phyloP scores from a whole-genome alignment of 1,284 basidiomycete species.

The Coriolopsis trogii region DNA sequence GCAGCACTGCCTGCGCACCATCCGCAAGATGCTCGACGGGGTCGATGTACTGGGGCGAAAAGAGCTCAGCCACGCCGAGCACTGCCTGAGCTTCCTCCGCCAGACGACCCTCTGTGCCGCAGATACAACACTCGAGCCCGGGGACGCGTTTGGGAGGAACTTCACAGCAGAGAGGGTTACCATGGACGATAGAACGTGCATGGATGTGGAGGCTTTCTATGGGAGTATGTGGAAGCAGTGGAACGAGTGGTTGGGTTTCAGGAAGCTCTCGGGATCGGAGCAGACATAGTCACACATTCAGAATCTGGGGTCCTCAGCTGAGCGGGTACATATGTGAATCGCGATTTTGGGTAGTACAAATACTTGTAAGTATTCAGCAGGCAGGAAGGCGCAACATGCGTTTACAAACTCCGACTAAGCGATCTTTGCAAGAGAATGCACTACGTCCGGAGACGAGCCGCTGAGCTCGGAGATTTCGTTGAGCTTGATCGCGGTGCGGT shows the following conservation, averaged over 20 bases:
- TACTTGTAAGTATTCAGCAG: too few species aligned
- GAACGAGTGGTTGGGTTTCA: slow-evolving; percentile 1
- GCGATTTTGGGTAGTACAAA: too few species aligned
- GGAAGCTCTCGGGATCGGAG: not conserved
- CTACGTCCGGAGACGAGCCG: too few species aligned
- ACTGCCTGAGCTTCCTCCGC: slow-evolving; percentile 25
- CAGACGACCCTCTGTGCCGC: slow-evolving; percentile 41
- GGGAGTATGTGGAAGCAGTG: slow-evolving; percentile 3
- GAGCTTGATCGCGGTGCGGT: too few species aligned
- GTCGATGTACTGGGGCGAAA: slow-evolving; percentile 2
- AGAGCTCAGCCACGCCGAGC: slow-evolving; percentile 15
- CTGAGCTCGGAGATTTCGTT: too few species aligned
- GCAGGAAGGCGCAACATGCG: too few species aligned
- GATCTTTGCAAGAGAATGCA: too few species aligned
- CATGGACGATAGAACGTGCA: not conserved
- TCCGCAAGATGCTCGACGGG: slow-evolving; percentile 15
- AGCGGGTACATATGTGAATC: not conserved
- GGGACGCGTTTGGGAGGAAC: slow-evolving; percentile 22
- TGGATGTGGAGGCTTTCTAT: slow-evolving; percentile 8
- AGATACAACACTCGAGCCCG: slow-evolving; percentile 41
- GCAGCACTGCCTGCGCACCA: slow-evolving; percentile 39
- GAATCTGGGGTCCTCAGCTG: not conserved
- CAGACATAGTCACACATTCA: not conserved
- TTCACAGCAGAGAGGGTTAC: slow-evolving; percentile 11
- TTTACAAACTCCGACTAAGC: too few species aligned